Evolutionary conservation across 208 protist genomes (phyloP).

Genomic region (Naegleria gruberi): DNA sequence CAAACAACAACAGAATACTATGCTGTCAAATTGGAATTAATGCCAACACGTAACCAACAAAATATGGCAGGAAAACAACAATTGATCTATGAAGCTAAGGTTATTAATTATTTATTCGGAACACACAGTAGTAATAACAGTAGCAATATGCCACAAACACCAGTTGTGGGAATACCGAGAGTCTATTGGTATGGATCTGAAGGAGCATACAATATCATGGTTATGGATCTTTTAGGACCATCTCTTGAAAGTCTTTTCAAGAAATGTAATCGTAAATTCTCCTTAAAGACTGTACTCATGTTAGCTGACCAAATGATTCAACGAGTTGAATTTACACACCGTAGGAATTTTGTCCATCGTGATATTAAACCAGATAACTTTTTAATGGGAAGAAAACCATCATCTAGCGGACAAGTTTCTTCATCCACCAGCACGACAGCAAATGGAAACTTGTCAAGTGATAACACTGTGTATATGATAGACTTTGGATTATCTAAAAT

Average conservation of each 20-base stretch:
- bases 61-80: background rate
- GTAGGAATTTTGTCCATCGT: background rate
- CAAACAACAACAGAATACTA: background rate
- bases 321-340: background rate
- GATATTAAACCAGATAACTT: constrained; percentile 21
- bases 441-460: background rate
- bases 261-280: constrained; percentile 58
- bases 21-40: background rate
- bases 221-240: constrained; percentile 80
- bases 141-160: background rate
- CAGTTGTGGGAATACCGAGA: constrained; percentile 80
- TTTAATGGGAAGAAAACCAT: background rate
- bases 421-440: background rate
- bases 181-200: constrained; percentile 87
- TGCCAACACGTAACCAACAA: background rate
- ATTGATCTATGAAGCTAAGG: background rate
- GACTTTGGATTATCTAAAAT: constrained; percentile 28
- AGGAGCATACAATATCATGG: constrained; percentile 88
- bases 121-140: background rate
- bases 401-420: background rate
- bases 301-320: constrained; percentile 59
- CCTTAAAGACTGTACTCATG: constrained; percentile 81
- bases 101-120: background rate
- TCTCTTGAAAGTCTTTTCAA: constrained; percentile 80
- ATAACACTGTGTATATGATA: constrained; percentile 5